Evolutionary conservation across 2,329 filamentous ascomycete genomes (phyloP).

Genomic region (Penicillium occitanis): DNA sequence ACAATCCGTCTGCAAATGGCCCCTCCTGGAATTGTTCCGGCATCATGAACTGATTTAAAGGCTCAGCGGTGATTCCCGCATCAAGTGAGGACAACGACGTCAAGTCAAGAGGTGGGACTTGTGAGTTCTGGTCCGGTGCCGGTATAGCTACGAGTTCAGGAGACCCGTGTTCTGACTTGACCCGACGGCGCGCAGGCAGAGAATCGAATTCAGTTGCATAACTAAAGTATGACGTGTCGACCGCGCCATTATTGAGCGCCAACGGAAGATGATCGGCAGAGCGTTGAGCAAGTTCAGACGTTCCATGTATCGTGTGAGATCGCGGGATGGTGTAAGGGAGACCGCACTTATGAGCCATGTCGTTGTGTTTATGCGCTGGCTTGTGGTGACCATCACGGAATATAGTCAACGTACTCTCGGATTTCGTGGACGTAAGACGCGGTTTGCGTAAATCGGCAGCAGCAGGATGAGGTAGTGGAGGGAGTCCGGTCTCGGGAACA

Average conservation of each 20-base stretch:
- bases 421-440: constrained; percentile 57
- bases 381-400: constrained; percentile 66
- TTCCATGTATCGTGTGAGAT: constrained; percentile 51
- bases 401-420: constrained; percentile 60
- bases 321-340: constrained; percentile 63
- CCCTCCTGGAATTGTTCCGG: constrained; percentile 40
- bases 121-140: constrained; percentile 35
- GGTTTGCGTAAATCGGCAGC: constrained; percentile 54
- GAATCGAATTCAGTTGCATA: constrained; percentile 33
- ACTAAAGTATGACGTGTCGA: constrained; percentile 33
- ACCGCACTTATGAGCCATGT: constrained; percentile 62
- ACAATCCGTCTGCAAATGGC: constrained; percentile 42
- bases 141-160: constrained; percentile 38
- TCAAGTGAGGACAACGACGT: constrained; percentile 38
- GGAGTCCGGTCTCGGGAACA: constrained; percentile 49
- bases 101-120: constrained; percentile 42
- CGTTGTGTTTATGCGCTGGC: constrained; percentile 64
- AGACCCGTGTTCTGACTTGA: constrained; percentile 50
- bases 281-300: constrained; percentile 48
- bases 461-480: constrained; percentile 40
- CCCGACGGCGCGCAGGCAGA: constrained; percentile 34
- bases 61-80: constrained; percentile 34
- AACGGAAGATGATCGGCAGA: constrained; percentile 55
- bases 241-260: constrained; percentile 28
- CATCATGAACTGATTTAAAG: constrained; percentile 37